These are phyloP conservation scores for Dianthus caryophyllus DNA, from an alignment of 148 eudicot genomes.

Conservation along the genomic window DNA sequence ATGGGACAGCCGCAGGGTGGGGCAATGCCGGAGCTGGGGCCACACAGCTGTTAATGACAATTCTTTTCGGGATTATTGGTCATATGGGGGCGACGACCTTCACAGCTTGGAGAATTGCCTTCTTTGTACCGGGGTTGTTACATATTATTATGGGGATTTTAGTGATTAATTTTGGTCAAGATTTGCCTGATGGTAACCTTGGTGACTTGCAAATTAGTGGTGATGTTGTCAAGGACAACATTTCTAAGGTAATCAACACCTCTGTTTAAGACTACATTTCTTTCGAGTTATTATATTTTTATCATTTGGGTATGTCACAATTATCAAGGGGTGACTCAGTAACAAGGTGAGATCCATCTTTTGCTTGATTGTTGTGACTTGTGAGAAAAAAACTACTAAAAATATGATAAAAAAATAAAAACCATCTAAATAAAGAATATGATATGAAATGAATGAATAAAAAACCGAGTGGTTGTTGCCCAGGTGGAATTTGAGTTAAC, in stretches of 20 bases:
- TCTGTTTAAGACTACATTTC: too few species aligned
- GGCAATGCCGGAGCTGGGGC: constrained; percentile 50
- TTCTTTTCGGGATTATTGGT: constrained; percentile 30
- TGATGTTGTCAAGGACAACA: constrained; percentile 30
- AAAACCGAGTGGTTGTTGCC: too few species aligned
- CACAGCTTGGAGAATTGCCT: constrained; percentile 51
- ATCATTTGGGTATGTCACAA: too few species aligned
- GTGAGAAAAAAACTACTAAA: too few species aligned
- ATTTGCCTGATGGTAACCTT: constrained; percentile 50
- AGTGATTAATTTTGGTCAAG: constrained; percentile 44
- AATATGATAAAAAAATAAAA: too few species aligned
- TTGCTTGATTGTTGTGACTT: too few species aligned
- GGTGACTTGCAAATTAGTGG: constrained; percentile 34
- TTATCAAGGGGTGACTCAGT: too few species aligned
- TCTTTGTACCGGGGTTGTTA: constrained; percentile 40
- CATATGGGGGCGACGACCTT: constrained; percentile 29
- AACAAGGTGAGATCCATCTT: too few species aligned
- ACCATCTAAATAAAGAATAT: too few species aligned
- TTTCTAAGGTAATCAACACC: constrained; percentile 33
- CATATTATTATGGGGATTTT: constrained; percentile 34
- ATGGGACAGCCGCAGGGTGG: constrained; percentile 54
- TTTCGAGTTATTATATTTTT: too few species aligned
- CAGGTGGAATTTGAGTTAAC: too few species aligned
- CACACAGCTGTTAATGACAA: constrained; percentile 49
- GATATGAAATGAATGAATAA: too few species aligned